These are phyloP conservation scores for Rubia yunnanensis DNA, from an alignment of 257 asterid species.

Conservation along the genomic window DNA sequence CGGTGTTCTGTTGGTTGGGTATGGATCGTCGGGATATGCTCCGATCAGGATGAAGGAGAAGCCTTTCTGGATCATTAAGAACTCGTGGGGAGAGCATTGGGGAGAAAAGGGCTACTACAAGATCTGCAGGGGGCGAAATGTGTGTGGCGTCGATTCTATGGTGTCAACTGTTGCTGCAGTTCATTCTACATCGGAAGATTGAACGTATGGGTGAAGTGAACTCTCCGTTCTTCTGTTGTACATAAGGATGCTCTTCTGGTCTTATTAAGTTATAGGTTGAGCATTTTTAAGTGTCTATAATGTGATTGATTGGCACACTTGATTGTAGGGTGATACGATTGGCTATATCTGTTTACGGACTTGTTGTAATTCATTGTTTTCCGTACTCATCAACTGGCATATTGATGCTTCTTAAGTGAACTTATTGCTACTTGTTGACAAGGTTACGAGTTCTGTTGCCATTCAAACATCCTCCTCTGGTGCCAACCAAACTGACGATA, in stretches of 20 bases:
- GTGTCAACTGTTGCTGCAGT: conserved; percentile 85
- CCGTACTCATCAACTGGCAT: not conserved
- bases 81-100: conserved; percentile 82
- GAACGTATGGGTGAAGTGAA: not conserved
- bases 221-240: conserved; percentile 6
- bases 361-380: not conserved
- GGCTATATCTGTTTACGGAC: too few relatives aligned
- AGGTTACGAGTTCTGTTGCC: too few relatives aligned
- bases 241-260: not conserved
- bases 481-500: too few relatives aligned
- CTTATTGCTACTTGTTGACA: not conserved
- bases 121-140: conserved; percentile 56
- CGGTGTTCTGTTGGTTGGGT: conserved; percentile 76
- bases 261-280: not conserved
- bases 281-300: not conserved
- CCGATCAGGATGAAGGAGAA: conserved; percentile 65
- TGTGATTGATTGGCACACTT: not conserved
- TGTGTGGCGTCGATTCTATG: conserved; percentile 88
- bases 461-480: too few relatives aligned
- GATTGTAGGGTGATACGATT: not conserved
- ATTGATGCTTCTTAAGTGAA: not conserved
- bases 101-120: conserved; percentile 75
- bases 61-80: conserved; percentile 83
- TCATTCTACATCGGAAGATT: conserved; percentile 15
- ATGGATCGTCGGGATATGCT: conserved; percentile 53